These are phyloP conservation scores for Trifolium dubium DNA, from an alignment of 306 rosid genomes.

Conservation along the genomic window DNA sequence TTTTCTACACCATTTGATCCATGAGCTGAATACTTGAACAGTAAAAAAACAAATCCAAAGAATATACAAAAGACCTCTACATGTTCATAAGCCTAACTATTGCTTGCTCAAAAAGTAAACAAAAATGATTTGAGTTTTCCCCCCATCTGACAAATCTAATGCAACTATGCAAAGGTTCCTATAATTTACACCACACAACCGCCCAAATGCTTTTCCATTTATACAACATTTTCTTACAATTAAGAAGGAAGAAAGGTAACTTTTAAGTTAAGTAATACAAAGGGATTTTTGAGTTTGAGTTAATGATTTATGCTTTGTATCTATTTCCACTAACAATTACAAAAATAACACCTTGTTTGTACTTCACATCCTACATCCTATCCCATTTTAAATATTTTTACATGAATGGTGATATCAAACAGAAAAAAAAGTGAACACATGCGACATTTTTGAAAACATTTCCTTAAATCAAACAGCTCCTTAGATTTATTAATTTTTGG, in stretches of 20 bases:
- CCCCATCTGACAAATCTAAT: not conserved
- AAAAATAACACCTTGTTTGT: not conserved
- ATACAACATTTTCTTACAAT: not conserved
- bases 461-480: slow-evolving; percentile 3
- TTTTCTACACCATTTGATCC: not conserved
- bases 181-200: slow-evolving; percentile 8
- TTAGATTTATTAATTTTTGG: slow-evolving; percentile 3
- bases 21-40: not conserved
- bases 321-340: not conserved
- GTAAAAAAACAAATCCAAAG: not conserved
- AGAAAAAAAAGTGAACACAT: not conserved
- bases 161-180: not conserved
- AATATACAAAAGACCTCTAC: not conserved
- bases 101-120: not conserved
- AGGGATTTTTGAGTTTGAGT: not conserved
- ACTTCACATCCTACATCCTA: not conserved
- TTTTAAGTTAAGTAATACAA: not conserved
- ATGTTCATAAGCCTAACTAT: not conserved
- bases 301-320: not conserved
- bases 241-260: slow-evolving; percentile 3
- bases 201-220: slow-evolving; percentile 8
- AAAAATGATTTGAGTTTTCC: not conserved
- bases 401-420: not conserved
- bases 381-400: not conserved
- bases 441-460: not conserved